Percentiles rank a stretch among this genome's conserved stretches.
Conservation (phyloP, 2,329 filamentous ascomycete species). For the Alternaria novae-zelandiae region DNA sequence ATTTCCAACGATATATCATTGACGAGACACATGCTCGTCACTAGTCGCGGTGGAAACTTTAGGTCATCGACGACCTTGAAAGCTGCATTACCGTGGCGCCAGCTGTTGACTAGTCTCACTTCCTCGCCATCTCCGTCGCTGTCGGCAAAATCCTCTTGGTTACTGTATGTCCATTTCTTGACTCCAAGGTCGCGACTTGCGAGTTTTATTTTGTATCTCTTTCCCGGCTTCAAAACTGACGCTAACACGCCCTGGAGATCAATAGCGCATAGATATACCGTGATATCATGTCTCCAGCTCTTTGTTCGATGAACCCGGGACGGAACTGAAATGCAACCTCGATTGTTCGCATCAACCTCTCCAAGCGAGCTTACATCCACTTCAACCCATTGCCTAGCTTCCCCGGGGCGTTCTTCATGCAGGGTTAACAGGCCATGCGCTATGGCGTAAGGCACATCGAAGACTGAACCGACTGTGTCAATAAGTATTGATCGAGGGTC, state of each 20-base stretch:
- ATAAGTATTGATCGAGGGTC: conserved; percentile 1
- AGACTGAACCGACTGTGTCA: background rate
- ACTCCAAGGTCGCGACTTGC: background rate
- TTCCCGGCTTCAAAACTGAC: background rate
- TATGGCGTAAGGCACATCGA: conserved; percentile 3
- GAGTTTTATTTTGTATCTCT: background rate
- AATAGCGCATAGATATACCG: background rate
- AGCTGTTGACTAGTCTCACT: conserved; percentile 3
- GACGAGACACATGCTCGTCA: background rate
- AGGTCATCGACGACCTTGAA: background rate
- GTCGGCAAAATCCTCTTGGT: background rate
- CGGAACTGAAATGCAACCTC: background rate
- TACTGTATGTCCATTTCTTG: background rate
- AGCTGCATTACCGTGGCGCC: background rate
- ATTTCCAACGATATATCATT: background rate
- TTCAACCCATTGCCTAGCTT: background rate
- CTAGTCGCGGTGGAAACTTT: background rate
- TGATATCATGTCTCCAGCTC: background rate
- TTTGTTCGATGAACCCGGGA: background rate
- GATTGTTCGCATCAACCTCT: background rate
- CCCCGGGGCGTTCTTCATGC: background rate
- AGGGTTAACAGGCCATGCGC: background rate
- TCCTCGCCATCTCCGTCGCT: background rate
- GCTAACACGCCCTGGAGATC: background rate
- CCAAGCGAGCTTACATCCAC: background rate